These are phyloP conservation scores for Corynespora cassiicola DNA, from an alignment of 2,329 filamentous ascomycete genomes.

Conservation along the genomic window DNA sequence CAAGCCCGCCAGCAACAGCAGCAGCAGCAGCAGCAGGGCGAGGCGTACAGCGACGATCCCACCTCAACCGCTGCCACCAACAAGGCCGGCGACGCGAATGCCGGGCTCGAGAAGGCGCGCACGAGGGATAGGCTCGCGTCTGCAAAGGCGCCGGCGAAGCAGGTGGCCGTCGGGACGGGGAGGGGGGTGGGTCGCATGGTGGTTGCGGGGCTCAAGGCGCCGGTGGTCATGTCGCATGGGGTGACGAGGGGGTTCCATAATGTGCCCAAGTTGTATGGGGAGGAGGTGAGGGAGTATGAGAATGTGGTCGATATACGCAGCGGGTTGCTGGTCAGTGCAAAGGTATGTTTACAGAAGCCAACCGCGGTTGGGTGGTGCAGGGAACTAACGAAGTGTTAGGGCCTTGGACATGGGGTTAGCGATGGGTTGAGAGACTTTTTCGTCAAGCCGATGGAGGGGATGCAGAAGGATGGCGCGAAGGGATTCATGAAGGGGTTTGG, in stretches of 20 bases:
- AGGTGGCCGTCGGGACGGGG: slow-evolving; percentile 68
- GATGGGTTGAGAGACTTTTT: slow-evolving; percentile 80
- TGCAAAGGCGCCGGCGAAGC: slow-evolving; percentile 26
- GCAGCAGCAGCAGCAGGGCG: neutral
- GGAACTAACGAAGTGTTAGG: slow-evolving; percentile 44
- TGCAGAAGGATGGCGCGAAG: slow-evolving; percentile 63
- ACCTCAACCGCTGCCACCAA: no score
- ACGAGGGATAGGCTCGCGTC: slow-evolving; percentile 2
- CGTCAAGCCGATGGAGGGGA: slow-evolving; percentile 75
- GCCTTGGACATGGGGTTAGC: slow-evolving; percentile 76
- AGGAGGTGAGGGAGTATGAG: slow-evolving; percentile 75
- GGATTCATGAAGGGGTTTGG: slow-evolving; percentile 80
- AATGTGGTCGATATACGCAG: slow-evolving; percentile 77
- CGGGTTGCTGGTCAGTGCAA: slow-evolving; percentile 76
- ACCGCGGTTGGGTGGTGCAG: neutral
- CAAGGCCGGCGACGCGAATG: no score
- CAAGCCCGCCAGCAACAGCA: slow-evolving; percentile 5
- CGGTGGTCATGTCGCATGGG: slow-evolving; percentile 81
- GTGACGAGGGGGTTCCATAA: slow-evolving; percentile 87
- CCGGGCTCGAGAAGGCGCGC: neutral
- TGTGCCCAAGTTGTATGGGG: slow-evolving; percentile 80
- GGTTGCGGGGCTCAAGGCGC: slow-evolving; percentile 73
- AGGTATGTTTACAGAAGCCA: slow-evolving; percentile 47
- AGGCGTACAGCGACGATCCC: neutral
- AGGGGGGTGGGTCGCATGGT: slow-evolving; percentile 73